phyloP scores from a whole-genome alignment of 2,329 filamentous ascomycete genomes.

The Neopestalotiopsis clavispora region DNA sequence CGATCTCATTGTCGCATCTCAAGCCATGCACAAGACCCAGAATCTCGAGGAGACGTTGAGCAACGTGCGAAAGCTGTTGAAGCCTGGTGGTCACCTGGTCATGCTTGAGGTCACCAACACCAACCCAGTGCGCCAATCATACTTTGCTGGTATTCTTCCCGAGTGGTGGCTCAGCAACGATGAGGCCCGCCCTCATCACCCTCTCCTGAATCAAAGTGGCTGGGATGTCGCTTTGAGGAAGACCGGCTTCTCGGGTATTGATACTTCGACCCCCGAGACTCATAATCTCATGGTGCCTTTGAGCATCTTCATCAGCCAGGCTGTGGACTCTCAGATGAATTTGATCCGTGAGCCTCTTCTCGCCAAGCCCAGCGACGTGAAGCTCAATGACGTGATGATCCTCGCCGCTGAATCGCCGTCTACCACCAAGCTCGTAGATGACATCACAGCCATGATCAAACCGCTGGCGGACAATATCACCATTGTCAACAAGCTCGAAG shows the following conservation, averaged over 20 bases:
- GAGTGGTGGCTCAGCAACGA: not conserved
- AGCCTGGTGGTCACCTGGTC: not conserved
- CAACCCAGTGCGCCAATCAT: no score
- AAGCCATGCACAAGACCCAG: not conserved
- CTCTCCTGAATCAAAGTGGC: not conserved
- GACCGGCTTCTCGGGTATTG: not conserved
- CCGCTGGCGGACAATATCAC: no score
- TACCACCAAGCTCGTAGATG: no score
- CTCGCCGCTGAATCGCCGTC: no score
- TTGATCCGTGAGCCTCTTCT: no score
- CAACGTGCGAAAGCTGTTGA: not conserved
- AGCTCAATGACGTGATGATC: no score
- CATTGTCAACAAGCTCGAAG: no score
- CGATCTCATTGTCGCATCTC: not conserved
- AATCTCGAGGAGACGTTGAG: not conserved
- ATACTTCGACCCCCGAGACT: slow-evolving; percentile 7
- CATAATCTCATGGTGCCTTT: not conserved
- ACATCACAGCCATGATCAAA: no score
- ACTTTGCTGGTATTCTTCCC: not conserved
- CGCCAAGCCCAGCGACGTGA: no score
- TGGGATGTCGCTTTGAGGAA: not conserved
- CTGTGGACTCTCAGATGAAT: not conserved
- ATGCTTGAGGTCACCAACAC: not conserved
- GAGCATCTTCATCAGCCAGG: not conserved
- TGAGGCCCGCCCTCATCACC: not conserved